Percentiles rank a stretch among this genome's conserved stretches.
These are phyloP conservation scores for Diophrys sp. DNA, from an alignment of 73 alveolate genomes.

Conservation along the genomic window DNA sequence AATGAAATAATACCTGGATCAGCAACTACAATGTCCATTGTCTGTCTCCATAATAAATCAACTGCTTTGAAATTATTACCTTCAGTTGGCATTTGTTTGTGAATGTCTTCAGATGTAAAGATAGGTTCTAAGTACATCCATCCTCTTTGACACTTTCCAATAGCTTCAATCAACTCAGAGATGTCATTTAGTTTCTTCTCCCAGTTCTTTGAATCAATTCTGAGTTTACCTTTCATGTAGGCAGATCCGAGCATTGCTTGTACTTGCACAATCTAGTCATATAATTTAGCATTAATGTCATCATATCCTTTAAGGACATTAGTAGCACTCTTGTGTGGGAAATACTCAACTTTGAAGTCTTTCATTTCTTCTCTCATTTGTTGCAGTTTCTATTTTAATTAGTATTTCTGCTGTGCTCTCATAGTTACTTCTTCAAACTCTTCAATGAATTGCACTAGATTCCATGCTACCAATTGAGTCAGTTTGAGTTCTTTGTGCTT, in stretches of 20 bases:
- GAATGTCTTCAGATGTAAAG: slow-evolving; percentile 98
- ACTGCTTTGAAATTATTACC: slow-evolving; percentile 85
- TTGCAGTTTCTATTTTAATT: slow-evolving; percentile 70
- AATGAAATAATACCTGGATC: slow-evolving; percentile 76
- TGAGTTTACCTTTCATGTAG: slow-evolving; percentile 60
- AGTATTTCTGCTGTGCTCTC: slow-evolving; percentile 80
- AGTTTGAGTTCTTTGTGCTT: slow-evolving; percentile 78
- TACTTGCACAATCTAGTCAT: slow-evolving; percentile 76
- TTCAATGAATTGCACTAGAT: slow-evolving; percentile 74
- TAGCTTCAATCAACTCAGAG: slow-evolving; percentile 79
- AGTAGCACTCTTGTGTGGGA: slow-evolving; percentile 75
- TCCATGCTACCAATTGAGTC: slow-evolving; percentile 70
- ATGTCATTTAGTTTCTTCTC: slow-evolving; percentile 64
- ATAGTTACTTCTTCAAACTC: slow-evolving; percentile 87
- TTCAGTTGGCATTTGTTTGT: slow-evolving; percentile 87
- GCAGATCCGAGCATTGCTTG: slow-evolving; percentile 83
- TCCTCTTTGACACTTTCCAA: slow-evolving; percentile 91
- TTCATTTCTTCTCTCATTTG: slow-evolving; percentile 72
- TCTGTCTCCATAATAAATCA: slow-evolving; percentile 92
- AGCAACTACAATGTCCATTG: slow-evolving; percentile 64
- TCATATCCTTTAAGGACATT: slow-evolving; percentile 74
- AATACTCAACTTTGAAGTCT: slow-evolving; percentile 60
- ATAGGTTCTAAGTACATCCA: slow-evolving; percentile 99
- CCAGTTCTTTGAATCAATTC: slow-evolving; percentile 38
- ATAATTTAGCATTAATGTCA: slow-evolving; percentile 72